phyloP scores from a whole-genome alignment of 2,329 filamentous ascomycete species.

The Elsinoe necatrix region DNA sequence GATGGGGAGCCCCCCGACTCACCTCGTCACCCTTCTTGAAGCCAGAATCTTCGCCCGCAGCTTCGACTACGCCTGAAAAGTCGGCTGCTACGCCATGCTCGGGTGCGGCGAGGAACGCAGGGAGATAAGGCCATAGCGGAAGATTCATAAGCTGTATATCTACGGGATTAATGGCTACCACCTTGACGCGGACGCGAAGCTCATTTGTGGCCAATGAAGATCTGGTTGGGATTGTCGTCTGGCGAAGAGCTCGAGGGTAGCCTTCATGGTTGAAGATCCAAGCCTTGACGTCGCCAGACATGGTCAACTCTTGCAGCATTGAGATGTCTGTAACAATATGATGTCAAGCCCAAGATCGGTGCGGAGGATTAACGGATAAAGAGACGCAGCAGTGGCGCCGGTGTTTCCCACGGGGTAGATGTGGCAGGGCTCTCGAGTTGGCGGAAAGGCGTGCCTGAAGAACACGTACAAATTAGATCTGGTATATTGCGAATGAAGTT shows the following conservation, averaged over 20 bases:
- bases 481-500: neutral
- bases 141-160: slow-evolving; percentile 32
- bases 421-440: neutral
- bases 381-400: neutral
- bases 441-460: neutral
- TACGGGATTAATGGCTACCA: slow-evolving; percentile 30
- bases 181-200: slow-evolving; percentile 27
- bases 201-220: slow-evolving; percentile 20
- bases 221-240: slow-evolving; percentile 21
- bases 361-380: neutral
- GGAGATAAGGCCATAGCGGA: slow-evolving; percentile 23
- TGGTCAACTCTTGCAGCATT: slow-evolving; percentile 17
- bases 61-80: slow-evolving; percentile 26
- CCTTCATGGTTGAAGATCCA: slow-evolving; percentile 29
- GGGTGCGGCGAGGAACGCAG: slow-evolving; percentile 18
- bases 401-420: slow-evolving; percentile 7
- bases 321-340: slow-evolving; percentile 4
- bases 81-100: slow-evolving; percentile 28
- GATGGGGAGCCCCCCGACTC: neutral
- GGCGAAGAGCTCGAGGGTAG: slow-evolving; percentile 25
- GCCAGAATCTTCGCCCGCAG: slow-evolving; percentile 21
- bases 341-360: neutral
- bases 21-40: slow-evolving; percentile 27
- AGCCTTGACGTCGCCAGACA: slow-evolving; percentile 21
- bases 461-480: slow-evolving; percentile 5